Conservation (phyloP, 2,329 filamentous ascomycete species). For the Claviceps sp. region DNA sequence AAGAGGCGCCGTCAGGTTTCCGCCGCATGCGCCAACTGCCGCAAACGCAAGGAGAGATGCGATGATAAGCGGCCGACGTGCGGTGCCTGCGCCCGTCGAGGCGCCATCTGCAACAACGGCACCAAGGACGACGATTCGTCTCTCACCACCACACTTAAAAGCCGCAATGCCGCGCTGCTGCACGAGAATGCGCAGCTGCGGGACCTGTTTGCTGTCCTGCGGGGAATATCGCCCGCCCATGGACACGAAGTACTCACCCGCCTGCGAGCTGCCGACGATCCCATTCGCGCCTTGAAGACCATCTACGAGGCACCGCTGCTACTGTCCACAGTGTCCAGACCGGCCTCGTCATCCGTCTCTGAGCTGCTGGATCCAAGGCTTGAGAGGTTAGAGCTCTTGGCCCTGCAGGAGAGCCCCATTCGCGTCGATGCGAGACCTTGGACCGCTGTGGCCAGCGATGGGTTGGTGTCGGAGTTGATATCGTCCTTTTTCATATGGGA, state of each 20-base stretch:
- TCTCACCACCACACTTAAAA: not conserved
- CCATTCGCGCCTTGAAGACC: conserved; percentile 1
- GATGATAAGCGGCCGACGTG: conserved; percentile 5
- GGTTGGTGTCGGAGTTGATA: conserved; percentile 18
- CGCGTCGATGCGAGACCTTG: conserved; percentile 17
- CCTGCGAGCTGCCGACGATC: conserved; percentile 5
- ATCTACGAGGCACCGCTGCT: not conserved
- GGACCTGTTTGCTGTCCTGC: conserved; percentile 6
- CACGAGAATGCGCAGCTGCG: conserved; percentile 9
- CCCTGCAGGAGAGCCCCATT: conserved; percentile 10
- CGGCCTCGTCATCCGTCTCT: not conserved
- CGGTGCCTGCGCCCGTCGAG: conserved; percentile 4
- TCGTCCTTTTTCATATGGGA: conserved; percentile 19
- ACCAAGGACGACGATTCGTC: conserved; percentile 1
- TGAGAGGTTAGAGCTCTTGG: conserved; percentile 5
- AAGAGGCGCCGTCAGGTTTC: conserved; percentile 5
- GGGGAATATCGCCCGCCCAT: conserved; percentile 1
- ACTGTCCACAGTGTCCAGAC: not conserved
- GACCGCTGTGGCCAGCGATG: conserved; percentile 17
- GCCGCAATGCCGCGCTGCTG: conserved; percentile 4
- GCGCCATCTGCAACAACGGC: conserved; percentile 4
- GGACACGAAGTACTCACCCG: conserved; percentile 4
- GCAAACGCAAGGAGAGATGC: conserved; percentile 5
- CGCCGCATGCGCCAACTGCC: conserved; percentile 4
- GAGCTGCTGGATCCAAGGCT: not conserved